These are phyloP conservation scores for Panaeolus cyanescens DNA, from an alignment of 768 basidiomycete species.

Conservation along the genomic window DNA sequence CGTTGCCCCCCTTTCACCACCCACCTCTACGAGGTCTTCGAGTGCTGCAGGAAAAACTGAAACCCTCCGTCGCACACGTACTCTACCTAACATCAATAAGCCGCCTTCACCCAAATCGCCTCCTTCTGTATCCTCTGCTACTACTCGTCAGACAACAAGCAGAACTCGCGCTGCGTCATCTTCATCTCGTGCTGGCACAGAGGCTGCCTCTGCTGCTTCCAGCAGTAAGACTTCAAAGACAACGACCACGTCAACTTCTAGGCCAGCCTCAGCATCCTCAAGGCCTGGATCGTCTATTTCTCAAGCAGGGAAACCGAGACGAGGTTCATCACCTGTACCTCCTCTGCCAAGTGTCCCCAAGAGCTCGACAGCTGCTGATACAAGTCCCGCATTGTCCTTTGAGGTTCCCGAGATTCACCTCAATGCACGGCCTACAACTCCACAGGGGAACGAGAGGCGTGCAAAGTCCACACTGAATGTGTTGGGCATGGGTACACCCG, in stretches of 20 bases:
- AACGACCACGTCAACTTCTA: conserved; percentile 10
- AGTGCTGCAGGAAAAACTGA: conserved; percentile 10
- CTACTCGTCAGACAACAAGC: conserved; percentile 14
- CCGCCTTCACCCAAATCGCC: conserved; percentile 24
- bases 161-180: conserved; percentile 29
- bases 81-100: conserved; percentile 20
- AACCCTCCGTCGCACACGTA: conserved; percentile 29
- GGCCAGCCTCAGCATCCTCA: conserved; percentile 17
- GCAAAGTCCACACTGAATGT: conserved; percentile 32
- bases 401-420: conserved; percentile 38
- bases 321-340: not conserved
- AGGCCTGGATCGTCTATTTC: conserved; percentile 11
- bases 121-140: conserved; percentile 16
- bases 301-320: not conserved
- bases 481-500: conserved; percentile 53
- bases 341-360: conserved; percentile 2
- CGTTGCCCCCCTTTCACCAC: not conserved
- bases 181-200: conserved; percentile 23
- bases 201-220: conserved; percentile 11
- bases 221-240: conserved; percentile 3
- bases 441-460: conserved; percentile 16
- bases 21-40: not conserved
- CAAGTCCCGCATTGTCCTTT: conserved; percentile 43
- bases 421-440: conserved; percentile 28
- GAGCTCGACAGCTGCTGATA: not conserved